A percentile compares a stretch with the other conserved stretches of the same genome.
phyloP scores from a whole-genome alignment of 2,329 filamentous ascomycete species.

The Monilinia laxa region DNA sequence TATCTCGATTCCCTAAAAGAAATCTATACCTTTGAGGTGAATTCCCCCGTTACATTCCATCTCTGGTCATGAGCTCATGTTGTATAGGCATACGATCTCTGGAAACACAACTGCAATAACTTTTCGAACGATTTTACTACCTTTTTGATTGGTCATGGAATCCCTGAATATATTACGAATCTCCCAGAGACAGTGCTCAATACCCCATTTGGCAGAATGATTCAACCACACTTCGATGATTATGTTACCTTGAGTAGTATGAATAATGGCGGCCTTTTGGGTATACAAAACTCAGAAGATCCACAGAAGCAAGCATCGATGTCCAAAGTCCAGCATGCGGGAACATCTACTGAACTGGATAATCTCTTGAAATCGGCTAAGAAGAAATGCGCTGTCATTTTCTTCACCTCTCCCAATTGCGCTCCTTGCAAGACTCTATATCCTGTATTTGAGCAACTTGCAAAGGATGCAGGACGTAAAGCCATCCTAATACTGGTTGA shows the following conservation, averaged over 20 bases:
- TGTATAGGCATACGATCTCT: conserved; percentile 79
- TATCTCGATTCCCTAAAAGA: conserved; percentile 81
- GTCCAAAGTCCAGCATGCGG: conserved; percentile 60
- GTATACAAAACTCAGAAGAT: conserved; percentile 30
- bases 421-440: conserved; percentile 81
- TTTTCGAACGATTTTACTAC: conserved; percentile 91
- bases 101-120: conserved; percentile 94
- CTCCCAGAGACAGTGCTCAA: conserved; percentile 83
- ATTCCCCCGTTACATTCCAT: neutral
- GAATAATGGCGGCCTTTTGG: conserved; percentile 46
- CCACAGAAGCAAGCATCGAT: conserved; percentile 26
- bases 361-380: conserved; percentile 58
- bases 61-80: conserved; percentile 16
- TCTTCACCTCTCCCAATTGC: conserved; percentile 90
- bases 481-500: conserved; percentile 81
- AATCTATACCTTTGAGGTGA: conserved; percentile 77
- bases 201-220: conserved; percentile 84
- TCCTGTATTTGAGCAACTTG: conserved; percentile 77
- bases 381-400: conserved; percentile 73
- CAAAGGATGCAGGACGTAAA: conserved; percentile 66
- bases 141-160: conserved; percentile 84
- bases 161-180: conserved; percentile 81
- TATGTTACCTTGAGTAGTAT: conserved; percentile 61
- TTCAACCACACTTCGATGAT: conserved; percentile 71
- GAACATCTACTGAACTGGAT: conserved; percentile 59